Conservation (phyloP, 1,284 basidiomycete species). For the Cryptococcus sp. region DNA sequence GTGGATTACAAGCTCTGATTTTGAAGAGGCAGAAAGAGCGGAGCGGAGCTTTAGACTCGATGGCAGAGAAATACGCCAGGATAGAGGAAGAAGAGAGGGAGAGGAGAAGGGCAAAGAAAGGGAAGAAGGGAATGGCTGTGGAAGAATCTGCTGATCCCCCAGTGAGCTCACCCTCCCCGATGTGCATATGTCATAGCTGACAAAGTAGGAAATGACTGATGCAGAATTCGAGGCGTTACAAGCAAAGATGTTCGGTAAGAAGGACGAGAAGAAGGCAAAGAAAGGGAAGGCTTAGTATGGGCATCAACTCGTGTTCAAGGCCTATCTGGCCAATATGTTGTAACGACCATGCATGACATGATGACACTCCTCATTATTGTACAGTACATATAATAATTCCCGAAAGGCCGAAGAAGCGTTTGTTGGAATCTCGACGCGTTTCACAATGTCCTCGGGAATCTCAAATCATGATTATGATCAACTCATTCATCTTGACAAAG, state of each 20-base stretch:
- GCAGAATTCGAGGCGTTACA: constrained; percentile 43
- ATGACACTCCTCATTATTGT: no score
- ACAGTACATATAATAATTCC: no score
- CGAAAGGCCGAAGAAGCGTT: no score
- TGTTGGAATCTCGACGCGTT: no score
- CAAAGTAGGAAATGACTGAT: constrained; percentile 33
- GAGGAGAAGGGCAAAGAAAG: constrained; percentile 29
- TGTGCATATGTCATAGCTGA: neutral
- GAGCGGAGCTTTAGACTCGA: constrained; percentile 65
- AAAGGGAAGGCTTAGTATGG: neutral
- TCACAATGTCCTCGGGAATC: no score
- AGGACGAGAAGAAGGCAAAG: constrained; percentile 10
- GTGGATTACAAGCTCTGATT: constrained; percentile 74
- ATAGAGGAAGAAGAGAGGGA: constrained; percentile 33
- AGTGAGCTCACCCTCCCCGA: neutral
- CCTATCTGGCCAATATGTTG: no score
- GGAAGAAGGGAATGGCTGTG: constrained; percentile 19
- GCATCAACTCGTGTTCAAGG: neutral
- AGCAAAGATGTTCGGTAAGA: constrained; percentile 37
- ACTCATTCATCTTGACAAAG: no score
- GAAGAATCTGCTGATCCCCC: neutral
- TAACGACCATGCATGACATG: no score
- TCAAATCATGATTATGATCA: no score
- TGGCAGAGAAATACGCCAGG: constrained; percentile 71
- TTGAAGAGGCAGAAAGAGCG: constrained; percentile 64